A percentile compares a stretch with the other conserved stretches of the same genome.
These are phyloP conservation scores for Boletus tylopilopsis DNA, from an alignment of 768 basidiomycete species.

Conservation along the genomic window DNA sequence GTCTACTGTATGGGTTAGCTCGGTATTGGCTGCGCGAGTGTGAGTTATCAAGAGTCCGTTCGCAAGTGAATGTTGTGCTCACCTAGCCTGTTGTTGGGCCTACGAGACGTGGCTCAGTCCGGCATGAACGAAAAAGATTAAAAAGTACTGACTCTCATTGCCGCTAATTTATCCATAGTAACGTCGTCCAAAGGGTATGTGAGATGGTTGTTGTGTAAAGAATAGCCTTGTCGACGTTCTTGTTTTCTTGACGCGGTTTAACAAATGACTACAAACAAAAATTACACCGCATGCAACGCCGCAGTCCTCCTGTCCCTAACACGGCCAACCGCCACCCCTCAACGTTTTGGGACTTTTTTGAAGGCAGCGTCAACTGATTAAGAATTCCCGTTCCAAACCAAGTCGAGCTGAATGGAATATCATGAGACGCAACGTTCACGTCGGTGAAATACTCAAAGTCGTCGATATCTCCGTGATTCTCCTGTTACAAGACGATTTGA, in stretches of 20 bases:
- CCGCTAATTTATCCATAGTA: constrained; percentile 81
- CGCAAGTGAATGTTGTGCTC: constrained; percentile 26
- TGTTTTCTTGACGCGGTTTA: neutral
- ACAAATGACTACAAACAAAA: constrained; percentile 22
- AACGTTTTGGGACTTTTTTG: no score
- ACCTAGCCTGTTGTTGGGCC: constrained; percentile 68
- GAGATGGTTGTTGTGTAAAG: no score
- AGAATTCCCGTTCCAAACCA: no score
- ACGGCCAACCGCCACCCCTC: no score
- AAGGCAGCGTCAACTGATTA: no score
- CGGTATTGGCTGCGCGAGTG: constrained; percentile 29
- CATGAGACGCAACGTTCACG: no score
- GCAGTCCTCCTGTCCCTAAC: no score
- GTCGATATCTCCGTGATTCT: no score
- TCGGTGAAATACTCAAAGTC: no score
- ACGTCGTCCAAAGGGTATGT: constrained; percentile 44
- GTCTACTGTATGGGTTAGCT: constrained; percentile 64
- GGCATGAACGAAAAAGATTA: neutral
- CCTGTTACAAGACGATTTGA: no score
- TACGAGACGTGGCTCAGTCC: constrained; percentile 24
- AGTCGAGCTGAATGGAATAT: no score
- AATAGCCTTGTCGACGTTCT: neutral
- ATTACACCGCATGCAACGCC: constrained; percentile 1
- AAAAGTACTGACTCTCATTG: constrained; percentile 60
- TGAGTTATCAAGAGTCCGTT: neutral